These are phyloP conservation scores for Brassica carinata DNA, from an alignment of 345 rosid species.

Conservation along the genomic window DNA sequence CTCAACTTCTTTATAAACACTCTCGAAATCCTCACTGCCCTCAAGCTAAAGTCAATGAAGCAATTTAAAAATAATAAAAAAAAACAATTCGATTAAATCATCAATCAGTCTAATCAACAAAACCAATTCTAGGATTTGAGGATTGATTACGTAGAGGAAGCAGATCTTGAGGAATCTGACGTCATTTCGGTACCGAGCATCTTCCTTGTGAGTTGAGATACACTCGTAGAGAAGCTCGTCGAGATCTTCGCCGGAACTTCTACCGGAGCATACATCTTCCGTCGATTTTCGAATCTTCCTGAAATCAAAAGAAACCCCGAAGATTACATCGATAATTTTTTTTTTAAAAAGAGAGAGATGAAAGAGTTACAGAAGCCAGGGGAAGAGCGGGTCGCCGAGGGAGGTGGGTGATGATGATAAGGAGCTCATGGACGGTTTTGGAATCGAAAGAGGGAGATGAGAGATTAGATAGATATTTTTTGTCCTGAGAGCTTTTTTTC, in stretches of 20 bases:
- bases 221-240: conserved; percentile 55
- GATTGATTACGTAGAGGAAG: conserved; percentile 67
- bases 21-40: conserved; percentile 57
- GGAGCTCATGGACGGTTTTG: not conserved
- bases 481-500: too few species aligned
- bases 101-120: not conserved
- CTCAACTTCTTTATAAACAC: conserved; percentile 60
- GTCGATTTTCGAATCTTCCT: conserved; percentile 59
- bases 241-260: conserved; percentile 41
- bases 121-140: not conserved
- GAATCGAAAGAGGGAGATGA: not conserved
- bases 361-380: conserved; percentile 54
- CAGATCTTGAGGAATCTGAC: conserved; percentile 92
- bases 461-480: not conserved
- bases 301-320: conserved; percentile 20
- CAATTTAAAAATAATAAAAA: not conserved
- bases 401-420: conserved; percentile 6
- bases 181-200: conserved; percentile 64
- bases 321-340: not conserved
- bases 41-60: conserved; percentile 52
- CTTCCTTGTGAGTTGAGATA: conserved; percentile 57
- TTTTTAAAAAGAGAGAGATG: not conserved
- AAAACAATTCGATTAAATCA: not conserved
- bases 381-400: conserved; percentile 54
- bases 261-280: conserved; percentile 47